Evolutionary conservation across 345 rosid genomes (phyloP), one percentile per base, ranked within the genome.

Genomic region (Populus ilicifolia): DNA sequence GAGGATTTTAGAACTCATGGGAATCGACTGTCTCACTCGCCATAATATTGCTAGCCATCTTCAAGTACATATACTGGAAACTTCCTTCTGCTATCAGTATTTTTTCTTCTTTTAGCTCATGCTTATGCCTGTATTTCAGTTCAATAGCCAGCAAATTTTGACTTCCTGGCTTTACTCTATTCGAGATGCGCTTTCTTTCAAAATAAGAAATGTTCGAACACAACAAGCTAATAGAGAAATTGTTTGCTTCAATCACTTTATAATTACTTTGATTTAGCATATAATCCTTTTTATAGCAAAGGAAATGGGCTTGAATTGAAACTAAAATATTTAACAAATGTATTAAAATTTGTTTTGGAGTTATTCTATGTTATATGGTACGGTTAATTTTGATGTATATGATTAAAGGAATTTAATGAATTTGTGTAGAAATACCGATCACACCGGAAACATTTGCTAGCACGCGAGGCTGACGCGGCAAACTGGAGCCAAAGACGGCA

Each of bases 1-100:
- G 2, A 86, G 93, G 78, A 96, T 96, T 75, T 84, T 96, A 80
- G 97, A 96, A 86, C 84, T 92, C 17, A 96, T 96, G 98, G 94
- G 93, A 46, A 90, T 90, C 56, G 89, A 90, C 50, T 85, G 94
- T 83, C 97, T 96, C 72, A 96, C 97, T 84, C 99, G 99, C 79
- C 98, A 93, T 81, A 93, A 96, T 80, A 87, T 96, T 13, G 99
- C 98, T 25, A 96, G 97, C 74, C 99, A 93, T 84, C 98, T 96
- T 43, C 99, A 96, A 84, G 99, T 96, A 56, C 63, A n/a, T 23
- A n/a, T 23, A 9, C 59, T 21, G 5, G 11, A 17, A 35, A 35
- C 50, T 69, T 54, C 3, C 20, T 41, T 59, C 59, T 36, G 43
- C 27, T 17, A 21, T 12, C 21, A 18, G 14, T 27, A n/a, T 46